Evolutionary conservation across 768 basidiomycete genomes (phyloP).

Genomic region (Termitomyces titanicus): DNA sequence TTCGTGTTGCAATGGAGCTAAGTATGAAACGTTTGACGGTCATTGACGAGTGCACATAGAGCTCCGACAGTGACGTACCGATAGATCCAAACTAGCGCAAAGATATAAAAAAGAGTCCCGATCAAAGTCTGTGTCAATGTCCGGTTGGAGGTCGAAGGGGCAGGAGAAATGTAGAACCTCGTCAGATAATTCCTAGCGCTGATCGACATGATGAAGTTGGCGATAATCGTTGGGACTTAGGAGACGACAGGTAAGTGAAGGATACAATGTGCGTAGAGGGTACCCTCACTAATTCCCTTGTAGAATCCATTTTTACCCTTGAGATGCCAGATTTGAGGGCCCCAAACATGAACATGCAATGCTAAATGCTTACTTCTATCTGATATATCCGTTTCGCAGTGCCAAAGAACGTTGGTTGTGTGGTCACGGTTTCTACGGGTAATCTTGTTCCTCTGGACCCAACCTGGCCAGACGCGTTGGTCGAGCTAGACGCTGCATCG

Average conservation of each 20-base stretch:
- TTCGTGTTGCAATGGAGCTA: constrained; percentile 51
- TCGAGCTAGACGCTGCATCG: not conserved
- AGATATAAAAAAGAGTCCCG: constrained; percentile 10
- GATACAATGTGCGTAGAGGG: not conserved
- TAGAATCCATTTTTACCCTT: constrained; percentile 15
- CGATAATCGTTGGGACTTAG: constrained; percentile 14
- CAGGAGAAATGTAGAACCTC: constrained; percentile 19
- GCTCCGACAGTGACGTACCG: constrained; percentile 5
- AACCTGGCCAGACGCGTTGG: not conserved
- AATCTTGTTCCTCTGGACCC: not conserved
- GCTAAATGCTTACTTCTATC: constrained; percentile 4
- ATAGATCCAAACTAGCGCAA: constrained; percentile 16
- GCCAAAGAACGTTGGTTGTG: constrained; percentile 8
- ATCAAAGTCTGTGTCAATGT: constrained; percentile 5
- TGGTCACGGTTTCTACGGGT: not conserved
- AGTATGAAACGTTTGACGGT: not conserved
- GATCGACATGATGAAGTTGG: constrained; percentile 3
- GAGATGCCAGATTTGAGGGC: not conserved
- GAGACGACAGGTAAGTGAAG: not conserved
- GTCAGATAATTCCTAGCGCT: not conserved
- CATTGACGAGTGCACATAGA: not conserved
- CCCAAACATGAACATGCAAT: not conserved
- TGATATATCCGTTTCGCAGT: constrained; percentile 12
- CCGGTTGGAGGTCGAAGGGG: constrained; percentile 6
- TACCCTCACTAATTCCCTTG: constrained; percentile 15